A percentile compares a stretch with the other conserved stretches of the same genome.
phyloP scores from a whole-genome alignment of 352 stramenopile genomes.

The Globisporangium canariense region DNA sequence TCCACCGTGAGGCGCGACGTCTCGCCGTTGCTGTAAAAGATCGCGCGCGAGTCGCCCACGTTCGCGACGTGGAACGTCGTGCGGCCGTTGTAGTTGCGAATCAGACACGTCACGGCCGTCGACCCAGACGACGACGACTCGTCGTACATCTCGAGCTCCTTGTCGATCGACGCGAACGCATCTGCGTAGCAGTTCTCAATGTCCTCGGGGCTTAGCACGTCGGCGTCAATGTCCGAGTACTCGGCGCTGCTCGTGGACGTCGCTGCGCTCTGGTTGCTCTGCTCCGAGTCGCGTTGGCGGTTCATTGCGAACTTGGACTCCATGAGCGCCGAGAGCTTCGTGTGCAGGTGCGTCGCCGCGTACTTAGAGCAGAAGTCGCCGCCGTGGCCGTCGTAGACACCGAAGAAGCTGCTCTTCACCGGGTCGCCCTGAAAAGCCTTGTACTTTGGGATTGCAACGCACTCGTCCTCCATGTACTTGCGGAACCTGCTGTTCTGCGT shows the following conservation, averaged over 20 bases:
- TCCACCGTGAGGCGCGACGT: slow-evolving; percentile 67
- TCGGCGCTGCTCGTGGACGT: slow-evolving; percentile 48
- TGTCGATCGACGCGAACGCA: slow-evolving; percentile 59
- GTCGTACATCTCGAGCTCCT: slow-evolving; percentile 62
- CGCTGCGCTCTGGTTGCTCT: slow-evolving; percentile 38
- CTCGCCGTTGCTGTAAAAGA: slow-evolving; percentile 48
- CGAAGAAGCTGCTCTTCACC: slow-evolving; percentile 76
- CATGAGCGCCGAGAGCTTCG: slow-evolving; percentile 44
- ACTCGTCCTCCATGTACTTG: slow-evolving; percentile 84
- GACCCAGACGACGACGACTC: slow-evolving; percentile 65
- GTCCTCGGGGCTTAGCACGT: slow-evolving; percentile 53
- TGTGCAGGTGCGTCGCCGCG: slow-evolving; percentile 65
- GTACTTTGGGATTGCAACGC: slow-evolving; percentile 69
- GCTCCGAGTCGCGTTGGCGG: slow-evolving; percentile 25
- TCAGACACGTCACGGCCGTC: slow-evolving; percentile 73
- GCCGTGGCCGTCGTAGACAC: slow-evolving; percentile 80
- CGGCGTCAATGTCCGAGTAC: slow-evolving; percentile 29
- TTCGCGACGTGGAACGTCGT: slow-evolving; percentile 78
- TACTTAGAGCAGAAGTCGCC: slow-evolving; percentile 81
- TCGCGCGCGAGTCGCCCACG: slow-evolving; percentile 71
- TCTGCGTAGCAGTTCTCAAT: slow-evolving; percentile 61
- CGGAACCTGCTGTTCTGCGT: slow-evolving; percentile 80
- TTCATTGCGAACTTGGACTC: slow-evolving; percentile 38
- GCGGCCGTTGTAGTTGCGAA: slow-evolving; percentile 49
- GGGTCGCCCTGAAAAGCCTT: slow-evolving; percentile 52